Evolutionary conservation across 257 asterid genomes (phyloP).

Genomic region (Salvia rosmarinus): DNA sequence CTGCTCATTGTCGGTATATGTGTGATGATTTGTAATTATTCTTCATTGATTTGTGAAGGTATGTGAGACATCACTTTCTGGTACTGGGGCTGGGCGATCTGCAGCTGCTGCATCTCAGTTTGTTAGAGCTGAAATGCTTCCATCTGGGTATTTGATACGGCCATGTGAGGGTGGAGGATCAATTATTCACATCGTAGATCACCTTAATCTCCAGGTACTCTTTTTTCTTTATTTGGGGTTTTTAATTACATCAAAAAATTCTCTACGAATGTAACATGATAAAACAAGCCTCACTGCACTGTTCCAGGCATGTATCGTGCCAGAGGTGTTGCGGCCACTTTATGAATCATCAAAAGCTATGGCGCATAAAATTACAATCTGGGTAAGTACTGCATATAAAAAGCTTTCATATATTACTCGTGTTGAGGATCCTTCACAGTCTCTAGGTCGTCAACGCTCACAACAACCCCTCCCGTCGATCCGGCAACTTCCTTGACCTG

Average conservation of each 20-base stretch:
- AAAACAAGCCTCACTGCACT: conserved; percentile 15
- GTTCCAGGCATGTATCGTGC: conserved; percentile 85
- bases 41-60: conserved; percentile 45
- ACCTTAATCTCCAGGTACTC: conserved; percentile 71
- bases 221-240: background rate
- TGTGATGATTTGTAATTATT: conserved; percentile 21
- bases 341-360: conserved; percentile 82
- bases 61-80: conserved; percentile 87
- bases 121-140: conserved; percentile 87
- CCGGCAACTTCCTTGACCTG: no score
- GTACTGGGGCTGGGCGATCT: conserved; percentile 82
- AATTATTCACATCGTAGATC: conserved; percentile 85
- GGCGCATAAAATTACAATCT: conserved; percentile 81
- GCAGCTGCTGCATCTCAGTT: conserved; percentile 72
- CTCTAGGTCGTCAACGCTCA: no score
- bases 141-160: conserved; percentile 82
- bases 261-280: conserved; percentile 5
- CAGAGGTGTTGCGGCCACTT: conserved; percentile 87
- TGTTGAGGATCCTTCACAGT: no score
- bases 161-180: conserved; percentile 95
- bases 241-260: background rate
- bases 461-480: no score
- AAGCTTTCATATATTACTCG: conserved; percentile 3
- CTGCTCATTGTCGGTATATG: background rate
- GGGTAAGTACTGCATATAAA: conserved; percentile 49